phyloP scores from a whole-genome alignment of 371 early-diverging fungal species.

The Mucor racemosus region DNA sequence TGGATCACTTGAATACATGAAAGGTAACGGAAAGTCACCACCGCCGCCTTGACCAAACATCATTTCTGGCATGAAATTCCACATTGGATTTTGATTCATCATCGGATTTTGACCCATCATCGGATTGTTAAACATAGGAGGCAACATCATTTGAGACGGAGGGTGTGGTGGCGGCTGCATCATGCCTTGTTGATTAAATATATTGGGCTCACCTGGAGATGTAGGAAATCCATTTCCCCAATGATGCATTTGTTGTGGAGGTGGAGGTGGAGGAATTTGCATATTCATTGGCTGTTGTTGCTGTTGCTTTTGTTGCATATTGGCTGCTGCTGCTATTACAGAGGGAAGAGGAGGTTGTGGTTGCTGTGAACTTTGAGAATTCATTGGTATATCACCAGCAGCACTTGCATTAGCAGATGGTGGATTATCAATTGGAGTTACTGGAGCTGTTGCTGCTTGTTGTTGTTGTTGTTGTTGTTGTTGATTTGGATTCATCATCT shows the following conservation, averaged over 20 bases:
- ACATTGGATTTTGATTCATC: slow-evolving; percentile 4
- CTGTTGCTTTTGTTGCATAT: background rate
- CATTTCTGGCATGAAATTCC: slow-evolving; percentile 21
- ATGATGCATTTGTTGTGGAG: slow-evolving; percentile 4
- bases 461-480: background rate
- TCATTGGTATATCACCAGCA: background rate
- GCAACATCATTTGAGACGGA: slow-evolving; percentile 3
- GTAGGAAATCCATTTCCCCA: slow-evolving; percentile 1
- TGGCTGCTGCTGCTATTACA: background rate
- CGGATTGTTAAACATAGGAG: slow-evolving; percentile 19
- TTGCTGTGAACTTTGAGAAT: background rate
- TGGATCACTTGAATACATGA: slow-evolving; percentile 12
- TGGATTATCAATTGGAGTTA: background rate
- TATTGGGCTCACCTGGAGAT: background rate
- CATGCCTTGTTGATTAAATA: background rate
- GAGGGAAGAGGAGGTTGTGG: background rate
- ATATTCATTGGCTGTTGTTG: background rate
- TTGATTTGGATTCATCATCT: background rate
- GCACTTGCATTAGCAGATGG: background rate
- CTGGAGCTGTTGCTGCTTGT: background rate
- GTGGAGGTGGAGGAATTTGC: background rate
- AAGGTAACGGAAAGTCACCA: slow-evolving; percentile 13
- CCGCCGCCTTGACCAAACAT: slow-evolving; percentile 2
- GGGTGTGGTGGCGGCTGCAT: background rate
- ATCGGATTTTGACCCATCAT: slow-evolving; percentile 10